Base-by-base conservation (phyloP, 768 basidiomycete species). In the Cyclocybe aegerita region DNA sequence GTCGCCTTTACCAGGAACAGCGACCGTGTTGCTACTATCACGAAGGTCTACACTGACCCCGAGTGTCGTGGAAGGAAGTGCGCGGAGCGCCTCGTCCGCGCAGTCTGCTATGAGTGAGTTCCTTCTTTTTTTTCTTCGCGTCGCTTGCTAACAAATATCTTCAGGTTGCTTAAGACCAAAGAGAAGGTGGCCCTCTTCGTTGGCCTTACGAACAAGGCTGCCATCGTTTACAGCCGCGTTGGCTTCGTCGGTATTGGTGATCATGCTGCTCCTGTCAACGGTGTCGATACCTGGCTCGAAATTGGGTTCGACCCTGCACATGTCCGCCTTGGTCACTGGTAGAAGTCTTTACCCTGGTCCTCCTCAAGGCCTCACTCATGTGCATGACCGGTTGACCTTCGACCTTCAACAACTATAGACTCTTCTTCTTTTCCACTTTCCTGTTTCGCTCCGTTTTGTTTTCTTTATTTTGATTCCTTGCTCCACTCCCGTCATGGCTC, bases 261-360 rank as follows among this genome's bases (percentile, higher is more conserved):
- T 7, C 57, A 55, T 23, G 63, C 51, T 9, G 55, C 60, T 11
- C 53, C 61, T 2, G 70, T 73, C 1, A 71, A 76, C n/a, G 76
- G 74, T 7, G 66, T 70, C 29, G 70, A 74, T 34, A 55, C 47
- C 11, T 89, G 84, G 84, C 54, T 82, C 5, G 88, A 89, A 49
- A 66, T 85, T 43, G 87, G 87, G 7, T 88, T 87, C 48, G 74
- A 81, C 54, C 70, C 65, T 16, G 48, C 53, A 12, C 44, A 49
- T 23, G 77, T 83, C 15, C 54, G 67, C 2, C 71, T 86, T 11
- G 89, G 88, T 1, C 83, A 86, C 59, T 91, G 89, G 88, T 90
- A 68, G 73, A 49, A 15, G 5, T 12, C 23, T 23, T 23, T 23
- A 23, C 23, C 23, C 23, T 23, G 23, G 23, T 23, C 23, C 23